Conservation (phyloP, 306 rosid species). For the Cyclanthera cordifolia region DNA sequence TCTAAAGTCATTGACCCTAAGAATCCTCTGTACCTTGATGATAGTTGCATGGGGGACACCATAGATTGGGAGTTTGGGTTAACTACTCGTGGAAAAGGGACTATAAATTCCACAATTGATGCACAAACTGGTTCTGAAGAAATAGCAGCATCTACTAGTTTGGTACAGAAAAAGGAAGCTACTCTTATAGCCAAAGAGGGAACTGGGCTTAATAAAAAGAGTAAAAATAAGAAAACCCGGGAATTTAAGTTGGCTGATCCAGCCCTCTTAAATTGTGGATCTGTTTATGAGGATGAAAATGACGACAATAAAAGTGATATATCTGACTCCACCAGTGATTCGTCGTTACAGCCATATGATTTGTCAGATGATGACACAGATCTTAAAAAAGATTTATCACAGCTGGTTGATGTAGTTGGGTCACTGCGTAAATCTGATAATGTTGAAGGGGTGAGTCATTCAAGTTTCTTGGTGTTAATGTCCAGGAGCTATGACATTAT, state of each 20-base stretch:
- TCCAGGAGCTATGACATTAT: neutral
- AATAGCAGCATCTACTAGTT: constrained; percentile 20
- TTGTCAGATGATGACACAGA: constrained; percentile 78
- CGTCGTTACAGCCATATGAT: constrained; percentile 84
- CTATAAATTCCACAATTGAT: constrained; percentile 19
- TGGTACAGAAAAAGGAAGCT: constrained; percentile 24
- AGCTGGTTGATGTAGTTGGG: constrained; percentile 68
- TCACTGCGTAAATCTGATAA: constrained; percentile 83
- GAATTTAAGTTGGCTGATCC: constrained; percentile 59
- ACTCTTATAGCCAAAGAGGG: constrained; percentile 23
- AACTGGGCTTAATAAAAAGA: constrained; percentile 23
- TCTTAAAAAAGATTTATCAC: constrained; percentile 62
- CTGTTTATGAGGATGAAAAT: constrained; percentile 36
- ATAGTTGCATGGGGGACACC: constrained; percentile 50
- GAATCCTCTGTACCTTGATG: constrained; percentile 86
- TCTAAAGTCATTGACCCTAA: constrained; percentile 87
- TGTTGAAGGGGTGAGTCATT: constrained; percentile 78
- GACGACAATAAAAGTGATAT: constrained; percentile 55
- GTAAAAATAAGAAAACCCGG: constrained; percentile 34
- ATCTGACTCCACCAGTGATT: constrained; percentile 60
- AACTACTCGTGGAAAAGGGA: constrained; percentile 33
- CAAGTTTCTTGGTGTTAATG: constrained; percentile 14
- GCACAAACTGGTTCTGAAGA: constrained; percentile 22
- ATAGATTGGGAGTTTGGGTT: constrained; percentile 78
- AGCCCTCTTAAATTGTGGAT: constrained; percentile 46